Evolutionary conservation across 208 protist species (phyloP).

Genomic region (Leishmania gerbilli): DNA sequence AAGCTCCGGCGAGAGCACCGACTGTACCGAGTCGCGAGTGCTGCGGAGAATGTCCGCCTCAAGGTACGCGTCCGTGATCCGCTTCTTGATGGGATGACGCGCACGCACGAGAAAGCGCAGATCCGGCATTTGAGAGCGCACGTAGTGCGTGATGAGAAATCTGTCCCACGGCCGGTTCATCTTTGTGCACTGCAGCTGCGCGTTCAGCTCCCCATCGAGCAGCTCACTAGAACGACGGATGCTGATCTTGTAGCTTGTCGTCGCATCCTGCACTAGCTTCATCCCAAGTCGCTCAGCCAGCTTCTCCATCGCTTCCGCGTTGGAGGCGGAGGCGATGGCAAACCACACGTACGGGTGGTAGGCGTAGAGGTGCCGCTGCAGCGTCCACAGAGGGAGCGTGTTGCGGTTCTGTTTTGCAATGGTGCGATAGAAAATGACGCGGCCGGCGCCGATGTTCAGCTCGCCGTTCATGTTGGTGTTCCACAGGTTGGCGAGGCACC

Average conservation of each 20-base stretch:
- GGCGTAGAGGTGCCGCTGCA: constrained; percentile 79
- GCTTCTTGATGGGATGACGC: constrained; percentile 86
- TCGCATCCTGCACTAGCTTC: constrained; percentile 69
- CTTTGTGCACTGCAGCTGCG: constrained; percentile 69
- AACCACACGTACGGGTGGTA: constrained; percentile 91
- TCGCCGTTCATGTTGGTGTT: constrained; percentile 89
- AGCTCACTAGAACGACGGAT: constrained; percentile 70
- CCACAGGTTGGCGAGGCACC: constrained; percentile 89
- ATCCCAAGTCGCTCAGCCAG: constrained; percentile 64
- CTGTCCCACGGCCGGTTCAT: constrained; percentile 88
- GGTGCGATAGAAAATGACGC: constrained; percentile 76
- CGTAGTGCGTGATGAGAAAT: constrained; percentile 84
- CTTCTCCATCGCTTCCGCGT: constrained; percentile 51
- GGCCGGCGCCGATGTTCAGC: constrained; percentile 89
- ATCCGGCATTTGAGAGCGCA: constrained; percentile 85
- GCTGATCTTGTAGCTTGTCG: constrained; percentile 69
- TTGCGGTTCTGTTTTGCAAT: constrained; percentile 87
- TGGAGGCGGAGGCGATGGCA: constrained; percentile 77
- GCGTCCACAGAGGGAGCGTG: constrained; percentile 79
- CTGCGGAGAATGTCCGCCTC: constrained; percentile 81
- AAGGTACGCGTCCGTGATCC: constrained; percentile 76
- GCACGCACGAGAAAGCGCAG: constrained; percentile 85
- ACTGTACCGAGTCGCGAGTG: constrained; percentile 87
- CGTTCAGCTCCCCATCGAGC: constrained; percentile 85
- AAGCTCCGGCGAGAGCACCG: constrained; percentile 83